Evolutionary conservation across 192 early-diverging fungal genomes (phyloP).

Genomic region (Coemansia guatemalensis): DNA sequence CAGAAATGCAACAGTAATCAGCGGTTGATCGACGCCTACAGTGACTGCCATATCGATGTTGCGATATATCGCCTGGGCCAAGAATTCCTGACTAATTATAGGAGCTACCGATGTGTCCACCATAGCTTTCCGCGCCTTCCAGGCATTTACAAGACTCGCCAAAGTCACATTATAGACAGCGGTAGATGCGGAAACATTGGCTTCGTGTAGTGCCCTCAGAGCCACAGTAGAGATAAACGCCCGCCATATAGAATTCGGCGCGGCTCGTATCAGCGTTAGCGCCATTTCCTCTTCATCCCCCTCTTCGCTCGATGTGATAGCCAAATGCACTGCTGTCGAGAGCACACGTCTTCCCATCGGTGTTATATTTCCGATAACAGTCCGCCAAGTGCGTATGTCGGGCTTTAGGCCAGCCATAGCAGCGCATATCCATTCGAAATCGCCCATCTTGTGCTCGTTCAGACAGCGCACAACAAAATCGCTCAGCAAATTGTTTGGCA

Average conservation of each 20-base stretch:
- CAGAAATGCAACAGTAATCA: slow-evolving; percentile 14
- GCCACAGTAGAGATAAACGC: slow-evolving; percentile 18
- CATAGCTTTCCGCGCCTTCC: neutral
- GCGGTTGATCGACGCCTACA: neutral
- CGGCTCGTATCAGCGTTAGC: slow-evolving; percentile 9
- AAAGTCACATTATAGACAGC: slow-evolving; percentile 5
- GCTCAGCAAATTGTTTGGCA: slow-evolving; percentile 18
- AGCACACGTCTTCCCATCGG: slow-evolving; percentile 8
- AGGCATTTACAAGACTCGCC: slow-evolving; percentile 8
- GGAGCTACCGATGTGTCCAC: neutral
- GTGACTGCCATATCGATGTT: slow-evolving; percentile 9
- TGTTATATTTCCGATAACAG: slow-evolving; percentile 15
- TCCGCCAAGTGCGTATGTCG: slow-evolving; percentile 5
- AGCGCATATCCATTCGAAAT: slow-evolving; percentile 36
- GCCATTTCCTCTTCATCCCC: slow-evolving; percentile 2
- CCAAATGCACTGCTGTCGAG: slow-evolving; percentile 8
- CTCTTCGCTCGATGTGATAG: neutral
- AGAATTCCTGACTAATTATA: neutral
- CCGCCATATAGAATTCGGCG: slow-evolving; percentile 1
- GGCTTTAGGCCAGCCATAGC: slow-evolving; percentile 3
- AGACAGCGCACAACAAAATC: slow-evolving; percentile 18
- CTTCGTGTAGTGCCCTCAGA: slow-evolving; percentile 6
- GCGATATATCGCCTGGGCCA: slow-evolving; percentile 12
- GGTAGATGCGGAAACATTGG: neutral
- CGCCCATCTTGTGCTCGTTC: slow-evolving; percentile 14